Base-by-base conservation (phyloP, 2,329 filamentous ascomycete genomes). In the Fusarium oxysporum region DNA sequence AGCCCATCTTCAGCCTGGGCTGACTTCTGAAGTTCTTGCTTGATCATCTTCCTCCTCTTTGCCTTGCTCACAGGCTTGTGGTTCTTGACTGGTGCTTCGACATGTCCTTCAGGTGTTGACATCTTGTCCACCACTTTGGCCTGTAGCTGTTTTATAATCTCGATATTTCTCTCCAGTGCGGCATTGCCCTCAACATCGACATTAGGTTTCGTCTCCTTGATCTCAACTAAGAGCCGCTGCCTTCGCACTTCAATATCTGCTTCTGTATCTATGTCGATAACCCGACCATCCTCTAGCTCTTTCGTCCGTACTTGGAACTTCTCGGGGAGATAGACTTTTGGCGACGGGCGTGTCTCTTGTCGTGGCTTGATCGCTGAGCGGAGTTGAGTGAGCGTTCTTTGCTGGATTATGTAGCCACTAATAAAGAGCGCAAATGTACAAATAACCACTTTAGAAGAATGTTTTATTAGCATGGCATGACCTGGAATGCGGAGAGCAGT, bases 351-450 rank as follows among this genome's bases (percentile, higher is more conserved):
- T 86, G 87, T 62, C 12, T 68, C 62, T 17, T 40, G 66, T 10
- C 79, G 78, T 9, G 82, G 82, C 74, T 87, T 88, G 77, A 97
- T 92, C 23, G 93, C 93, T 62, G 87, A 85, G 77, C 96, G 93
- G 37, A 98, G 87, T 76, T 92, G 92, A 70, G 88, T 89, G 8
- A 97, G 89, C 1, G 94, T 96, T 76, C 94, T 90, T 82, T 98
- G 95, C 78, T 98, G 95, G 59, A 97, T 88, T 6, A 91, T 89
- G 81, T 97, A 97, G 77, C 95, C 95, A 57, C 93, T 94, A 37
- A 97, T 86, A 81, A 98, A 98, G 32, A 98, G 90, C 8, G 95
- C 89, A 41, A 91, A 82, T 6, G 95, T 97, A 82, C 94, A 97
- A 32, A 93, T 80, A 71, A 93, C 84, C 66, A 97, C 92, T 92